A percentile compares a stretch with the other conserved stretches of the same genome.
Evolutionary conservation across 2,329 filamentous ascomycete species (phyloP).

Genomic region (Apiospora phragmitis): DNA sequence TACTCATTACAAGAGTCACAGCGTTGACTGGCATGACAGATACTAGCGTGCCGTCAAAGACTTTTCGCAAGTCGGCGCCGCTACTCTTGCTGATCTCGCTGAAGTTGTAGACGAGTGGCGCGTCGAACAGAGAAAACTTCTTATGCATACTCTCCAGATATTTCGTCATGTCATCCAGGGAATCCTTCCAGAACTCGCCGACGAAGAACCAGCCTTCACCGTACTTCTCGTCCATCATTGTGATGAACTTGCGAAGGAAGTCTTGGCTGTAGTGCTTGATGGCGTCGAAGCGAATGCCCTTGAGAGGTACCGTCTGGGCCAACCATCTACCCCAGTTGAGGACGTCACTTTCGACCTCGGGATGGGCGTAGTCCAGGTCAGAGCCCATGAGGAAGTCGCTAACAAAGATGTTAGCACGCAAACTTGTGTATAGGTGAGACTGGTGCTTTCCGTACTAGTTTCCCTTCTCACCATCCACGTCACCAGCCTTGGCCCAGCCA

Average conservation of each 20-base stretch:
- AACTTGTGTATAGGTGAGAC: neutral
- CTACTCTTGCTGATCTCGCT: conserved; percentile 56
- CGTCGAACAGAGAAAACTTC: conserved; percentile 64
- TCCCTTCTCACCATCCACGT: conserved; percentile 62
- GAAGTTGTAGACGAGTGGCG: conserved; percentile 68
- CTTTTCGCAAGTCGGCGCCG: conserved; percentile 57
- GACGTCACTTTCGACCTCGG: conserved; percentile 30
- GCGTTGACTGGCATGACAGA: conserved; percentile 34
- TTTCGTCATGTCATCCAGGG: conserved; percentile 52
- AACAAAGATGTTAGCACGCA: conserved; percentile 24
- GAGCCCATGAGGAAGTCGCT: conserved; percentile 33
- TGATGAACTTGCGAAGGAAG: conserved; percentile 32
- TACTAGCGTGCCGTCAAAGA: conserved; percentile 63
- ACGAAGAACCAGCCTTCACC: conserved; percentile 63
- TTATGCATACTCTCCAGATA: conserved; percentile 61
- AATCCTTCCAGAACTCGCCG: conserved; percentile 69
- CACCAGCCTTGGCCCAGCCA: conserved; percentile 58
- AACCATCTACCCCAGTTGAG: conserved; percentile 33
- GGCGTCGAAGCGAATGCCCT: conserved; percentile 35
- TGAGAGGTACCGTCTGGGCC: conserved; percentile 27
- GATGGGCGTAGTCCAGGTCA: conserved; percentile 32
- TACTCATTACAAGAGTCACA: conserved; percentile 62
- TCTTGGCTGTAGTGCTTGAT: conserved; percentile 35
- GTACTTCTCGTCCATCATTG: conserved; percentile 23
- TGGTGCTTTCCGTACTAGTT: conserved; percentile 5